These are phyloP conservation scores for Hymenoscyphus scutula DNA, from an alignment of 2,329 filamentous ascomycete genomes.

Conservation along the genomic window DNA sequence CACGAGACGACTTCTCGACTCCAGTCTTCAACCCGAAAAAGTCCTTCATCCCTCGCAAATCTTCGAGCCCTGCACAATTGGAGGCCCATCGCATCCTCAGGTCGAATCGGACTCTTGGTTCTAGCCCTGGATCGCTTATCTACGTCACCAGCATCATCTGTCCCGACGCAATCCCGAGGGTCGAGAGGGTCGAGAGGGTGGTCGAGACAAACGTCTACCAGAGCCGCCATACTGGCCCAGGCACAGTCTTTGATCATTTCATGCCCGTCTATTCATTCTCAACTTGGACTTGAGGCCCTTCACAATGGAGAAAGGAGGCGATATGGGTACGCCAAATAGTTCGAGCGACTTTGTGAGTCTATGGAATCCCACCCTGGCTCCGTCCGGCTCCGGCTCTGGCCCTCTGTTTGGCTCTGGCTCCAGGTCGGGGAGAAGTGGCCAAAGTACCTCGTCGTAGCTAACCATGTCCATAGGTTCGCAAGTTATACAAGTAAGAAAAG, in stretches of 20 bases:
- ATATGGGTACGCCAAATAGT: conserved; percentile 59
- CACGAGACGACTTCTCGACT: neutral
- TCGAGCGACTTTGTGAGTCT: conserved; percentile 91
- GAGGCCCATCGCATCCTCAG: too few species aligned
- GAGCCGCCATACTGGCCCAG: neutral
- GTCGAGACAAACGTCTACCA: neutral
- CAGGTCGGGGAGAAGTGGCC: neutral
- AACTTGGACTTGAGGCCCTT: neutral
- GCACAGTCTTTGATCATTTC: neutral
- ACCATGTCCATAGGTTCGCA: conserved; percentile 70
- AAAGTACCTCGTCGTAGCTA: conserved; percentile 19
- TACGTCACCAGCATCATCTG: conserved; percentile 1
- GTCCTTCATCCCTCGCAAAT: neutral
- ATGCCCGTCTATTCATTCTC: neutral
- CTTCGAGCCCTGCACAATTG: neutral
- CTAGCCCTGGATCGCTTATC: neutral
- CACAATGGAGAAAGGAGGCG: conserved; percentile 36
- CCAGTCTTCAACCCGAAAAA: neutral
- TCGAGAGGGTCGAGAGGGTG: too few species aligned
- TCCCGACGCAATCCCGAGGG: neutral
- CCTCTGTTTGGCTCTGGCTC: too few species aligned
- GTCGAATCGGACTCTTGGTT: conserved; percentile 2
- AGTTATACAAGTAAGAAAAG: conserved; percentile 84
- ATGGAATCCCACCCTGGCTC: neutral
- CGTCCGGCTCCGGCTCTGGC: too few species aligned